Base-by-base conservation (phyloP, 768 basidiomycete species). In the Auriscalpium orientale region DNA sequence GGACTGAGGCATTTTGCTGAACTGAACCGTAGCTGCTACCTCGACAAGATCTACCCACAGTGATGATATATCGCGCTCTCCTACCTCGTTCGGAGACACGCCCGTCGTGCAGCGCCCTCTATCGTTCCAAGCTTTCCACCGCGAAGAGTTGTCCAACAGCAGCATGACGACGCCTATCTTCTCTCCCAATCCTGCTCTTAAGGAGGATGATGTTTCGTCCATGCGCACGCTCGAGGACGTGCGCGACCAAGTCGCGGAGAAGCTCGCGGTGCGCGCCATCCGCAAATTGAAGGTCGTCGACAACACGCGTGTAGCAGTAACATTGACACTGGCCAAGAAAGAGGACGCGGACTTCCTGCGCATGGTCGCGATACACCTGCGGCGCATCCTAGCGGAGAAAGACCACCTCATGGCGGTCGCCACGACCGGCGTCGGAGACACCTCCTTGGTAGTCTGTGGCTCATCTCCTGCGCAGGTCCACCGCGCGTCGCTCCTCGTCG, bases 401-500 rank as follows among this genome's bases (percentile, higher is more conserved):
- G 33, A 55, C 5, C 78, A 80, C 65, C 74, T 84, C 51, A 81
- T 85, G 57, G 77, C 78, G 15, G 60, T 87, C 58, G 79, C 76
- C 16, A 79, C 81, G 0, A 79, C 78, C 5, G 74, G 76, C 56
- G 10, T 55, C 4, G 64, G 64, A 4, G 53, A 58, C 51, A 59
- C 62, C 7, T 66, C 74, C 2, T 71, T 90, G 12, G 71, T 89
- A 53, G 73, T 90, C 53, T 78, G 76, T 49, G 81, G 81, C 9
- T 80, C 84, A 8, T 75, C 78, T 1, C 68, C 72, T 11, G 76
- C 79, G 9, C 77, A 79, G 50, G 76, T 89, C n/a, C 79, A 84
- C 51, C 81, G 85, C 20, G 86, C 87, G 1, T 75, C 81, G 22
- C 76, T 87, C 8, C 79, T 90, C 52, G 75, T 79, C 13, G 74